Evolutionary conservation across 306 rosid genomes (phyloP).

Genomic region (Cicer judaicum): DNA sequence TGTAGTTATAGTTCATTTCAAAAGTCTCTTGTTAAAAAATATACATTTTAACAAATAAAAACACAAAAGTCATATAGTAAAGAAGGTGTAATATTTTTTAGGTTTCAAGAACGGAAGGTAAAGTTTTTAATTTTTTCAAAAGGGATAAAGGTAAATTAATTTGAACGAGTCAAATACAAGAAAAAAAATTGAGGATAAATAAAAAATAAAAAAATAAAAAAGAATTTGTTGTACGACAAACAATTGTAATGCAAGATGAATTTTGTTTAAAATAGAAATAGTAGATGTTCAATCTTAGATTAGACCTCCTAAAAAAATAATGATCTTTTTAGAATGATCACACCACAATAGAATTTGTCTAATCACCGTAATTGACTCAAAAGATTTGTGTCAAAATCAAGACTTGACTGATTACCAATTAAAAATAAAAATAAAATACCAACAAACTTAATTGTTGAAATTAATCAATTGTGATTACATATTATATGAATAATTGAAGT

Average conservation of each 20-base stretch:
- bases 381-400: background rate
- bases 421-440: background rate
- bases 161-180: background rate
- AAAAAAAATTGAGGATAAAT: background rate
- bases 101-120: background rate
- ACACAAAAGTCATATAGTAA: no score
- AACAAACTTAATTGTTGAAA: background rate
- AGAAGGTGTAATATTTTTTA: background rate
- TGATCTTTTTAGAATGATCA: background rate
- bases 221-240: background rate
- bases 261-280: background rate
- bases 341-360: background rate
- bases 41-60: no score
- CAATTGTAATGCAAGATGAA: background rate
- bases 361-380: slow-evolving; percentile 11
- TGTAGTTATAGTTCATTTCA: no score
- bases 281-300: background rate
- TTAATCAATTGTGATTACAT: background rate
- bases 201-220: background rate
- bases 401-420: background rate
- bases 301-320: background rate
- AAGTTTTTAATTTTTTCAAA: background rate
- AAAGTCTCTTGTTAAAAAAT: no score
- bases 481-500: background rate
- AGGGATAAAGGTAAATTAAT: background rate